A percentile compares a stretch with the other conserved stretches of the same genome.
Conservation (phyloP, 2,329 filamentous ascomycete genomes). For the Penicillium janthinellum region DNA sequence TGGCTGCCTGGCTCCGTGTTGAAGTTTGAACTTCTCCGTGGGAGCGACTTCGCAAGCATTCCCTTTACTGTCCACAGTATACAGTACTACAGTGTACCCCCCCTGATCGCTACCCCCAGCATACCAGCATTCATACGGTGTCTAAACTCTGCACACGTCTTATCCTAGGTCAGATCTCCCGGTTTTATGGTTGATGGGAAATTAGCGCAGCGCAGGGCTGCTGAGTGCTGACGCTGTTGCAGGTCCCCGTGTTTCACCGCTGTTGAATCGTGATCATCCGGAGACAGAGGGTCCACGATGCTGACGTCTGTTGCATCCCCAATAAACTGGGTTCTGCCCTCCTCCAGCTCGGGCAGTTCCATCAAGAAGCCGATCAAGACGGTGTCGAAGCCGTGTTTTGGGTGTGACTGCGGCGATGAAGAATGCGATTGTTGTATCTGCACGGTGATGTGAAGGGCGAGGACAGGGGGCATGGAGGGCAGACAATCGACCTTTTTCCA, state of each 20-base stretch:
- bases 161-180: constrained; percentile 1
- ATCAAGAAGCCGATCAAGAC: constrained; percentile 43
- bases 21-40: background rate
- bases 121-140: background rate
- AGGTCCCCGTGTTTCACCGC: background rate
- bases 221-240: background rate
- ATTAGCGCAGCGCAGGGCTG: background rate
- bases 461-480: background rate
- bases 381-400: constrained; percentile 45
- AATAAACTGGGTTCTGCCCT: constrained; percentile 38
- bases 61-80: no score
- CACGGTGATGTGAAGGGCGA: constrained; percentile 39
- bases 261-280: background rate
- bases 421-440: constrained; percentile 47
- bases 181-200: background rate
- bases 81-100: no score
- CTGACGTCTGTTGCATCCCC: constrained; percentile 26
- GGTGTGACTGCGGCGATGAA: constrained; percentile 45
- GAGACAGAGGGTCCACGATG: constrained; percentile 7
- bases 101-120: no score
- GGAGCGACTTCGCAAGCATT: background rate
- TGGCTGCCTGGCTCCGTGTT: background rate
- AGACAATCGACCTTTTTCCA: background rate
- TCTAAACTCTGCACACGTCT: background rate
- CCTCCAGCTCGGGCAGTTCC: constrained; percentile 37